phyloP scores from a whole-genome alignment of 352 stramenopile genomes.

The Globisporangium paddicum region DNA sequence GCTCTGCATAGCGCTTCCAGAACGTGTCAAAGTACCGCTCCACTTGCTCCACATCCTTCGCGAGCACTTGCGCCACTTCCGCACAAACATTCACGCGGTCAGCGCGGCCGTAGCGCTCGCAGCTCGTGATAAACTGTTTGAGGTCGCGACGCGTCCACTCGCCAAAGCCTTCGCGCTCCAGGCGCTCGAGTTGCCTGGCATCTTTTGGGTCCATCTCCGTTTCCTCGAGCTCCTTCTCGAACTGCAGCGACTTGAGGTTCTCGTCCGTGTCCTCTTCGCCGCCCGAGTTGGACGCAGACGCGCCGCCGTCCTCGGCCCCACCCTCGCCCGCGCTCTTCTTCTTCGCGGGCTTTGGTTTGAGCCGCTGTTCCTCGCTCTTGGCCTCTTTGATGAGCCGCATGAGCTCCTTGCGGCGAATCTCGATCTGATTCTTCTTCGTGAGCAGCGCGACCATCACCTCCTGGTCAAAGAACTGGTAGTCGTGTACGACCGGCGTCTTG shows the following conservation, averaged over 20 bases:
- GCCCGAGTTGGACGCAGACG: constrained; percentile 54
- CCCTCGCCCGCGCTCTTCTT: constrained; percentile 33
- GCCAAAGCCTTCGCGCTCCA: constrained; percentile 91
- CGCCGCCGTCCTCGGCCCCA: constrained; percentile 31
- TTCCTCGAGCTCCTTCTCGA: constrained; percentile 81
- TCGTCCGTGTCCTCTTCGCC: constrained; percentile 49
- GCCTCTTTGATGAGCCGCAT: constrained; percentile 78
- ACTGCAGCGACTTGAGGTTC: constrained; percentile 42
- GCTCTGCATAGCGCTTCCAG: constrained; percentile 91
- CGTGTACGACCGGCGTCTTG: constrained; percentile 89
- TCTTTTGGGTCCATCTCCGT: constrained; percentile 71
- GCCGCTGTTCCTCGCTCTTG: constrained; percentile 71
- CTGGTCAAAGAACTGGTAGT: constrained; percentile 96
- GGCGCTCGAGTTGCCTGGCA: constrained; percentile 55
- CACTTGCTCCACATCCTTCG: constrained; percentile 90
- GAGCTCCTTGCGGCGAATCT: constrained; percentile 88
- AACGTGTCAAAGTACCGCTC: constrained; percentile 96
- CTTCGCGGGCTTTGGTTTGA: constrained; percentile 75
- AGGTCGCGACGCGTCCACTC: constrained; percentile 93
- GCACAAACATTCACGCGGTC: constrained; percentile 88
- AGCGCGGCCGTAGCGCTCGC: constrained; percentile 93
- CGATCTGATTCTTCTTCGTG: constrained; percentile 82
- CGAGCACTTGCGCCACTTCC: constrained; percentile 88
- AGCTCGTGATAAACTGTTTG: constrained; percentile 87
- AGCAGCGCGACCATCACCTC: constrained; percentile 84